Conservation (phyloP, 2,329 filamentous ascomycete genomes). For the Alternaria panax region DNA sequence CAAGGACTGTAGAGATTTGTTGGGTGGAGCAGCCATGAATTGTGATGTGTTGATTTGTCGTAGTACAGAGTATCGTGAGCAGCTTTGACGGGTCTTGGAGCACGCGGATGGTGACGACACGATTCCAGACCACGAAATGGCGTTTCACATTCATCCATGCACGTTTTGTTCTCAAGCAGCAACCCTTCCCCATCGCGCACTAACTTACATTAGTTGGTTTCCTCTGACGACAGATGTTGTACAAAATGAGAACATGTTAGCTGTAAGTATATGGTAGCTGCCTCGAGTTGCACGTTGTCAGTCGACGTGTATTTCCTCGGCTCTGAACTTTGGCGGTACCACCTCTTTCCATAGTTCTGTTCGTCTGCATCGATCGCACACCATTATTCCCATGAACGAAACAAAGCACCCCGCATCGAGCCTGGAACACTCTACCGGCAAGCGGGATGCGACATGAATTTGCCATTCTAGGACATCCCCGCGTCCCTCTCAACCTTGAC, state of each 20-base stretch:
- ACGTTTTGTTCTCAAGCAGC: not conserved
- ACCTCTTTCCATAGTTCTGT: not conserved
- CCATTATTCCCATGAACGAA: not conserved
- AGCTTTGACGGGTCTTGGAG: not conserved
- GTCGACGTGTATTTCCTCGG: not conserved
- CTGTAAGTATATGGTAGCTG: not conserved
- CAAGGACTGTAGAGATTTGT: slow-evolving; percentile 17
- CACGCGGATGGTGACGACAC: too few species aligned
- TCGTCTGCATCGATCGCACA: not conserved
- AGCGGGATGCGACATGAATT: not conserved
- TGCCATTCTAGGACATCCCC: not conserved
- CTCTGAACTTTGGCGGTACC: not conserved
- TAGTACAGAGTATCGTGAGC: not conserved
- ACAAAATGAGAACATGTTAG: not conserved
- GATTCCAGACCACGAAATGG: too few species aligned
- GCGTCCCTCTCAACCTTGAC: slow-evolving; percentile 1
- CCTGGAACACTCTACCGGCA: not conserved
- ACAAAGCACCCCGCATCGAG: not conserved
- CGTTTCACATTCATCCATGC: too few species aligned
- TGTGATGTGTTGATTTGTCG: not conserved
- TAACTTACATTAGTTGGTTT: not conserved
- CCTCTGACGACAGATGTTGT: not conserved
- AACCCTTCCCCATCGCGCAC: not conserved
- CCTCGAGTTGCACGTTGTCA: not conserved
- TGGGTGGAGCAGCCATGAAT: slow-evolving; percentile 18